phyloP scores from a whole-genome alignment of 1,284 basidiomycete genomes.

The Stereum hirsutum region DNA sequence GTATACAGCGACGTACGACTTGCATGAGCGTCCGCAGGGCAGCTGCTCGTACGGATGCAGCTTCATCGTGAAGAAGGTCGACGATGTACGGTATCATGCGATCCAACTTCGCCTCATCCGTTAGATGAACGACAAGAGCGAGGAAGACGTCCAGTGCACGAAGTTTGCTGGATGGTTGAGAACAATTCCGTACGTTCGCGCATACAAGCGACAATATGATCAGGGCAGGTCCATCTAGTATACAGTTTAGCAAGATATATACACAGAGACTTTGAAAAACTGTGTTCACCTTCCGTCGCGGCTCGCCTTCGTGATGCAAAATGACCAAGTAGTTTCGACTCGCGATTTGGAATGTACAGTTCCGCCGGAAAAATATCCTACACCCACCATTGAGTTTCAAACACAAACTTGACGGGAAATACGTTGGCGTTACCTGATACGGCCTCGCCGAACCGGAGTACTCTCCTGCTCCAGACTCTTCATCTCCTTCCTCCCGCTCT shows the following conservation, averaged over 20 bases:
- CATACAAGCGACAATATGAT: conserved; percentile 81
- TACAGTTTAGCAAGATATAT: not conserved
- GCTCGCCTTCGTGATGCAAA: conserved; percentile 38
- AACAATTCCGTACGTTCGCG: conserved; percentile 85
- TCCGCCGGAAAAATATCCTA: conserved; percentile 77
- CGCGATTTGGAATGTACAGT: conserved; percentile 63
- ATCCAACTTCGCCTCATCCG: conserved; percentile 94
- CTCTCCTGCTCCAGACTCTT: conserved; percentile 42
- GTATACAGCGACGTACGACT: conserved; percentile 43
- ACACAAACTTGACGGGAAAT: conserved; percentile 1
- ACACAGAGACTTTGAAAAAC: not conserved
- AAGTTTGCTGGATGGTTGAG: conserved; percentile 72
- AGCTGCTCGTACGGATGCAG: conserved; percentile 70
- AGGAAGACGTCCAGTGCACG: conserved; percentile 84
- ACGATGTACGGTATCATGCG: conserved; percentile 90
- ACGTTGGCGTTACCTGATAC: conserved; percentile 40
- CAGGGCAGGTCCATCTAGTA: conserved; percentile 69
- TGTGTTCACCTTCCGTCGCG: conserved; percentile 46
- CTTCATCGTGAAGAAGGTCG: conserved; percentile 82
- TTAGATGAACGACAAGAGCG: conserved; percentile 75
- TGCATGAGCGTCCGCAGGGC: conserved; percentile 80
- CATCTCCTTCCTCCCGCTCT: conserved; percentile 27
- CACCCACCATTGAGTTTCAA: not conserved
- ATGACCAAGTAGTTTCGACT: conserved; percentile 38
- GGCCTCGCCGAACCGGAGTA: conserved; percentile 37